These are phyloP conservation scores for Rhynchosporium secalis DNA, from an alignment of 2,329 filamentous ascomycete species.

Conservation along the genomic window DNA sequence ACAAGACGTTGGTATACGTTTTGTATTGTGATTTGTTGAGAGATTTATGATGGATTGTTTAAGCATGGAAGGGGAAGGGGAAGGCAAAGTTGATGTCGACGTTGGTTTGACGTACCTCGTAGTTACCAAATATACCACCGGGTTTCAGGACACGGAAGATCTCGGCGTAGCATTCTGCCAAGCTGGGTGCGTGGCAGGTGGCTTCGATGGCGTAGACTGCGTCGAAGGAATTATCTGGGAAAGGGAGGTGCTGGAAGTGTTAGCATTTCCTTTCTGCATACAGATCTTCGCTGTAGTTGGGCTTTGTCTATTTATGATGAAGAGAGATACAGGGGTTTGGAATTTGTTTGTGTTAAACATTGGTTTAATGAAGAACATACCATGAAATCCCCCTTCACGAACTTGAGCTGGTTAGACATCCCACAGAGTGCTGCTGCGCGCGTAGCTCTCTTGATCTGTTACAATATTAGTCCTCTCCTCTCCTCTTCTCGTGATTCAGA, in stretches of 20 bases:
- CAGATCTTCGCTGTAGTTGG: too few species aligned
- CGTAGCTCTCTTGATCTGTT: conserved; percentile 77
- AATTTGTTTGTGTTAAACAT: too few species aligned
- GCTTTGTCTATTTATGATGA: neutral
- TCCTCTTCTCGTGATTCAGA: too few species aligned
- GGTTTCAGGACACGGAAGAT: conserved; percentile 96
- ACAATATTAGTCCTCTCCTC: too few species aligned
- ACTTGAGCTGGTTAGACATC: conserved; percentile 75
- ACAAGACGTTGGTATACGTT: neutral
- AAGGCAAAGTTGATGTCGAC: neutral
- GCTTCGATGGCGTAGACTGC: conserved; percentile 97
- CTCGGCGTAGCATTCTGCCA: conserved; percentile 90
- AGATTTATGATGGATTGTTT: neutral
- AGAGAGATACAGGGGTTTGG: neutral
- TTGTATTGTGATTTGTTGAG: neutral
- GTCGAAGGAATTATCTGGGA: conserved; percentile 89
- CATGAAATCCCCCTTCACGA: conserved; percentile 98
- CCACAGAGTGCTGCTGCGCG: conserved; percentile 81
- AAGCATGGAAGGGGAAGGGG: neutral
- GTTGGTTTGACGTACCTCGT: conserved; percentile 55
- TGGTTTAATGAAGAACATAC: conserved; percentile 39
- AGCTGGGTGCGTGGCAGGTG: conserved; percentile 87
- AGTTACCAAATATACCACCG: conserved; percentile 92
- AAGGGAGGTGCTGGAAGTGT: conserved; percentile 76
- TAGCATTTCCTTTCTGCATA: neutral